A percentile compares a stretch with the other conserved stretches of the same genome.
Conservation (phyloP, 176 grass and related monocot genomes). For the Sorghum bicolor region Sorghum_bicolor_NCBIv3 NC_012870.2:74930501-74931000, state of each 20-base stretch:
- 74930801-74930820: too few species aligned
- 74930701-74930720: conserved; percentile 53
- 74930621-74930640: not conserved
- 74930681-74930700: conserved; percentile 24
- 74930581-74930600: conserved; percentile 28
- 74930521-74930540: conserved; percentile 53
- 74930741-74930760: not conserved
- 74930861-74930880: too few species aligned
- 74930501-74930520: conserved; percentile 42
- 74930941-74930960: not conserved
- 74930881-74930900: not conserved
- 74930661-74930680: not conserved
- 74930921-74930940: not conserved
- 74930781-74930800: not conserved
- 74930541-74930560: conserved; percentile 35
- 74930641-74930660: conserved; percentile 8
- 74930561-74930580: conserved; percentile 17
- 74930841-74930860: not conserved
- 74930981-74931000: not conserved
- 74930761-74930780: not conserved
- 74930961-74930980: not conserved
- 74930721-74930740: not conserved
- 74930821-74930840: too few species aligned
- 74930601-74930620: conserved; percentile 44
- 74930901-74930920: not conserved